These are phyloP conservation scores for Amphicarpaea edgeworthii DNA, from an alignment of 306 rosid species.

Conservation along the genomic window DNA sequence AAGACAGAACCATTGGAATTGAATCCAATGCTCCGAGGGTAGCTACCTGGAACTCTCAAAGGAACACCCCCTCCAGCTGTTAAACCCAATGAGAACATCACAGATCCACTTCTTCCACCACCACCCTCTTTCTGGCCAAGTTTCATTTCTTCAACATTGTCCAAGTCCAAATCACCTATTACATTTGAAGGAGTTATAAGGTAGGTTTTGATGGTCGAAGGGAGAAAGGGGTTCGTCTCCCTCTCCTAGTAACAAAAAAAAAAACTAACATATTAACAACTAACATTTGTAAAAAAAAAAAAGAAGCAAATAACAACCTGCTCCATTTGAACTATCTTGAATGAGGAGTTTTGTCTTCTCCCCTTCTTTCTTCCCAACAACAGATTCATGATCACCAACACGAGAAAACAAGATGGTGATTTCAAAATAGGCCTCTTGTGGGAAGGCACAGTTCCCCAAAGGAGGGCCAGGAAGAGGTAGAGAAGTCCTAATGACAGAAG, in stretches of 20 bases:
- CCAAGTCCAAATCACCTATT: too few relatives aligned
- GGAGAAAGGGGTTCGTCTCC: too few relatives aligned
- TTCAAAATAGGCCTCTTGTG: slow-evolving; percentile 95
- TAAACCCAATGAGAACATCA: slow-evolving; percentile 75
- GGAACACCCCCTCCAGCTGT: slow-evolving; percentile 67
- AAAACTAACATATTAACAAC: too few relatives aligned
- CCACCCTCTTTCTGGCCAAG: slow-evolving; percentile 47
- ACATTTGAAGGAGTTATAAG: too few relatives aligned
- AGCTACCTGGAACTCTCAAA: slow-evolving; percentile 72
- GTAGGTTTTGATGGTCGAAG: too few relatives aligned
- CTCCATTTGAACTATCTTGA: slow-evolving; percentile 52
- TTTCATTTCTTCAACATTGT: slow-evolving; percentile 61
- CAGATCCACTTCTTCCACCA: slow-evolving; percentile 52
- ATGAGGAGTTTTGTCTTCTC: slow-evolving; percentile 77
- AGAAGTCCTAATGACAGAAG: slow-evolving; percentile 65
- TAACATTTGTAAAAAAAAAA: too few relatives aligned
- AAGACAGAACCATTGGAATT: slow-evolving; percentile 83
- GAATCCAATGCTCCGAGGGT: slow-evolving; percentile 85
- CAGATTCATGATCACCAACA: slow-evolving; percentile 42
- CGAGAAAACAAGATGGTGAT: slow-evolving; percentile 61
- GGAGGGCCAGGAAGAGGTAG: slow-evolving; percentile 93
- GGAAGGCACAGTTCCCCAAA: slow-evolving; percentile 75
- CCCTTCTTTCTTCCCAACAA: slow-evolving; percentile 58
- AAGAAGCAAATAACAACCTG: too few relatives aligned
- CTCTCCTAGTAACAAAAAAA: too few relatives aligned